Evolutionary conservation across 257 asterid species (phyloP).

Genomic region (Galeopsis tetrahit): DNA sequence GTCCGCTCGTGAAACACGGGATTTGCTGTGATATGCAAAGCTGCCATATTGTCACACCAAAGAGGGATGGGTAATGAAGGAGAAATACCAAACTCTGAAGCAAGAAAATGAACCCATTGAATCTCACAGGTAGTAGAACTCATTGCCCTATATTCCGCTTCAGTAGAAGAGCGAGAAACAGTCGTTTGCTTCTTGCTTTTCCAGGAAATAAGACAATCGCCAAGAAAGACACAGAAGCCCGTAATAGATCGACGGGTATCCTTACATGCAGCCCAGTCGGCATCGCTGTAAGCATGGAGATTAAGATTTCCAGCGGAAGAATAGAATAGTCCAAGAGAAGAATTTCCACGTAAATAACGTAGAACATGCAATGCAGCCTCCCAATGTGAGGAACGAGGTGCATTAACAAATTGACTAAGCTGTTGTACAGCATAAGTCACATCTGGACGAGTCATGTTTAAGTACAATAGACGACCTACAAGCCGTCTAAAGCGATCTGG

Average conservation of each 20-base stretch:
- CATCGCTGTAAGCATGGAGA: neutral
- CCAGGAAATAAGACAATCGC: neutral
- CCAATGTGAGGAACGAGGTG: too few relatives aligned
- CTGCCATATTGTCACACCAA: too few relatives aligned
- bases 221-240: neutral
- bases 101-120: neutral
- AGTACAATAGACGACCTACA: neutral
- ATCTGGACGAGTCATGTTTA: neutral
- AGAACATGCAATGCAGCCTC: too few relatives aligned
- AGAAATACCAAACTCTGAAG: too few relatives aligned
- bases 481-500: neutral
- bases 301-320: neutral
- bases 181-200: neutral
- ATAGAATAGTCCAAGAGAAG: neutral
- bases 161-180: neutral
- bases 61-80: too few relatives aligned
- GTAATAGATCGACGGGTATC: neutral
- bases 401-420: too few relatives aligned
- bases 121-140: neutral
- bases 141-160: neutral
- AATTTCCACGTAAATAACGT: neutral
- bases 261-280: neutral
- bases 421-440: neutral
- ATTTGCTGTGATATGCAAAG: too few relatives aligned
- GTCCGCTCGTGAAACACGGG: neutral